Conservation (phyloP, 176 grass and related monocot species). For the Metroxylon sagu region DNA sequence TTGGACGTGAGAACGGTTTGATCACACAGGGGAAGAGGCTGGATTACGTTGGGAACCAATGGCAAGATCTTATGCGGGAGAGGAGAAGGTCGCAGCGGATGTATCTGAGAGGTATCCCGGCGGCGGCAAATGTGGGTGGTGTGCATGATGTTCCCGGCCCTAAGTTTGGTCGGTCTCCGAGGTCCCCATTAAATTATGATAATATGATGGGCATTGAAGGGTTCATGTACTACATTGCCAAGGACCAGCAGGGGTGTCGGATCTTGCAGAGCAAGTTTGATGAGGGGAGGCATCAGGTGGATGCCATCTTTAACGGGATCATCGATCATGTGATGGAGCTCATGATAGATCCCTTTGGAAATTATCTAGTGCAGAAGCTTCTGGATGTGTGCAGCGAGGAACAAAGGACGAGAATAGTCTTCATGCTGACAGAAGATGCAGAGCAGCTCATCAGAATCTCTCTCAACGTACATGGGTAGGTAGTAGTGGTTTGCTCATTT, state of each 20-base stretch:
- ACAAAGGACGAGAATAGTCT: constrained; percentile 45
- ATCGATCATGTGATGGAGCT: constrained; percentile 59
- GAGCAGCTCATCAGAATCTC: constrained; percentile 40
- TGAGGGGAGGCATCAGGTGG: constrained; percentile 48
- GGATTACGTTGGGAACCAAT: constrained; percentile 17
- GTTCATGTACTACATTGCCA: constrained; percentile 60
- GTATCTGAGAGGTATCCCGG: too few relatives aligned
- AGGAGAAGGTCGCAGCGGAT: background rate
- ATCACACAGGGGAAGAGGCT: constrained; percentile 38
- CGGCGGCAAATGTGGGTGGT: too few relatives aligned
- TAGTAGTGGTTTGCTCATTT: constrained; percentile 15
- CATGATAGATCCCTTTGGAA: constrained; percentile 63
- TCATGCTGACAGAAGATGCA: constrained; percentile 43
- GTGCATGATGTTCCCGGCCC: background rate
- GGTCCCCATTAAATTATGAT: constrained; percentile 31
- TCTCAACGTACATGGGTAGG: constrained; percentile 81
- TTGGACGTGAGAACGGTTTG: constrained; percentile 32
- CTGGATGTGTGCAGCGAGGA: constrained; percentile 66
- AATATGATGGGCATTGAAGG: constrained; percentile 47
- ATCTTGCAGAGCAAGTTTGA: constrained; percentile 64
- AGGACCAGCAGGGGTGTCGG: constrained; percentile 58
- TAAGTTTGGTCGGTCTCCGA: constrained; percentile 26
- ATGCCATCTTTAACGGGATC: constrained; percentile 60
- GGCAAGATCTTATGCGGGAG: background rate
- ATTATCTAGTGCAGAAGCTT: constrained; percentile 86